Base-by-base conservation (phyloP, 2,329 filamentous ascomycete genomes). In the Remersonia thermophila region DNA sequence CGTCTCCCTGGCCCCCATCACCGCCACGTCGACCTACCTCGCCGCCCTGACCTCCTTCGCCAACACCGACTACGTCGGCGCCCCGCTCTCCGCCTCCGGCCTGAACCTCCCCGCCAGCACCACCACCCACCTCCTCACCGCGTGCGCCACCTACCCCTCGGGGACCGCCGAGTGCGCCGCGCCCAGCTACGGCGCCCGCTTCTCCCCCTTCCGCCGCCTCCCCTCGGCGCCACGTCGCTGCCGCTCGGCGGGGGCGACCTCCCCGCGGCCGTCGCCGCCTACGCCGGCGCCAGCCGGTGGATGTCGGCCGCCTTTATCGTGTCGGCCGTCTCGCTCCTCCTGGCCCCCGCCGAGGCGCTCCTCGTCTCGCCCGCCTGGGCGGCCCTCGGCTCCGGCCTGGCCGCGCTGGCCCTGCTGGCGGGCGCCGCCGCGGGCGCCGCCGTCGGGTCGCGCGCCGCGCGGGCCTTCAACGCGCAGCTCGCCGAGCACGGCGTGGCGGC, bases 11-110 rank as follows among this genome's bases (percentile, higher is more conserved):
- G 43, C 60, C 25, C 44, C 43, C 15, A 34, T 55, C 7, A 47
- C 55, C 3, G 36, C 57, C 8, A 53, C 52, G 28, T 53, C 61
- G 7, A 42, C 49, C 6, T 36, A 32, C 20, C 60, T 58, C 3
- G 40, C 31, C 11, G 52, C 55, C 33, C 44, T 61, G 8, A 35
- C 45, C 10, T 58, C 57, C 37, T 44, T 61, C 11, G 52, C 54
- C 3, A 38, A 32, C 4, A 37, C 60, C 31, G 20, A 23, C 20
- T 9, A 23, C 20, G 9, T 23, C 20, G 5, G 9, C 20, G 5
- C 20, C 20, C 9, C 20, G 5, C 20, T 23, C 20, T 6, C 20
- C 20, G 5, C 5, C 20, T 23, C 20, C 20, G 5, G 5, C 5
- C 9, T 23, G 5, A 23, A 23, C 20, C 20, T 23, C 20, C 20